Evolutionary conservation across 352 stramenopile genomes (phyloP), one percentile per base, ranked within the genome.

Genomic region (Phytophthora capsici): DNA sequence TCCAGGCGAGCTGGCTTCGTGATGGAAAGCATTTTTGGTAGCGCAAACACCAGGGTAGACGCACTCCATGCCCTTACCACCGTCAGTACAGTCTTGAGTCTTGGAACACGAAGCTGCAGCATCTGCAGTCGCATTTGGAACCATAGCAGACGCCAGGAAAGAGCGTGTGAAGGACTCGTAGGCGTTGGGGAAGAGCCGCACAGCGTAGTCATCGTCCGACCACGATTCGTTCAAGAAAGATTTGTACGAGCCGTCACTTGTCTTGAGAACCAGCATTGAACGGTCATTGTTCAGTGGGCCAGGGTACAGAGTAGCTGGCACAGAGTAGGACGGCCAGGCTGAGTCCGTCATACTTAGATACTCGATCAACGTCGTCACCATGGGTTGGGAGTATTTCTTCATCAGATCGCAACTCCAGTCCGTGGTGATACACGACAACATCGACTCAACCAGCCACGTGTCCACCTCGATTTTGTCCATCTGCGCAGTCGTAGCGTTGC

Each of bases 331-430:
- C n/a, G 86, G 86, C 59, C 51, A 84, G 14, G 84, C 63, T n/a
- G 49, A 75, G 8, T 75, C 47, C 2, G 44, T 55, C 13, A 91
- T 55, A 32, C 67, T 66, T 43, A 93, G 49, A 48, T 93, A 93
- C 36, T 90, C 79, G 48, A 90, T 80, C 65, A 91, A 74, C 12
- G 86, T 88, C 25, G 70, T 62, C 1, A 93, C 69, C 43, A 76
- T 86, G 14, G 69, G 80, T 49, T 71, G 64, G n/a, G 83, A 91
- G 69, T 89, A 88, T 19, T 81, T 75, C 23, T 66, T 75, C 82
- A 95, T 93, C 3, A 90, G 48, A 6, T 79, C 69, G 46, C 86
- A 95, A n/a, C 16, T 75, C 86, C 86, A 95, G 69, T 95, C 67
- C 0, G 63, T 75, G 17, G 58, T 77, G 13, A 95, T 67, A 38